Base-by-base conservation (phyloP, 306 rosid species). In the Pachyrhizus erosus region DNA sequence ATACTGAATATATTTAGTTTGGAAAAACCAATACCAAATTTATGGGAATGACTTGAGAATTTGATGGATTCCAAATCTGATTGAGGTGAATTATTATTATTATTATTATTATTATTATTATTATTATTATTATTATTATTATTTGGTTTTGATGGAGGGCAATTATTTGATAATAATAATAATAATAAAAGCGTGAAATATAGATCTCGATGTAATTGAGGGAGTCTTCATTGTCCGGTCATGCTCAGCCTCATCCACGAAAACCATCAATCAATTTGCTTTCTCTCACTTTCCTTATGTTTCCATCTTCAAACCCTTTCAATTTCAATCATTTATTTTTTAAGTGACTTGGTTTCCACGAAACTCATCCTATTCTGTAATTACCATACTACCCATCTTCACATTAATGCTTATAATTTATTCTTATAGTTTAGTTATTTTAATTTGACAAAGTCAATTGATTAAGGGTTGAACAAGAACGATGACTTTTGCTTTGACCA, bases 261-360 rank as follows among this genome's bases (percentile, higher is more conserved):
- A n/a, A n/a, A 31, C 40, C 13, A 26, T 26, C 71, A 42, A 43
- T 66, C 45, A 51, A 51, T 51, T 12, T 52, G 15, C 58, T 79
- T 42, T n/a, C 46, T 14, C 21, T 40, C 46, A 27, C 43, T 75
- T 52, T 52, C 52, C 1, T 4, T 55, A 5, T 40, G 51, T n/a
- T 54, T 67, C 52, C 34, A 29, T 7, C 14, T 75, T 54, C 65
- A 20, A 65, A 33, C 75, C 12, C 11, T 39, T 39, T 39, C 43
- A 7, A 8, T 67, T 15, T 76, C 64, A 2, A 27, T 20, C 3
- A 29, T 52, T 20, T 57, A 10, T 21, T 42, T 75, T 37, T 27
- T 1, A 61, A 77, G 80, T 71, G 62, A 62, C 83, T 83, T 71
- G 70, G 62, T 78, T 68, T 31, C 69, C 83, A 78, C 75, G 80